A percentile compares a stretch with the other conserved stretches of the same genome.
phyloP scores from a whole-genome alignment of 192 early-diverging fungal species.

The Coemansia sp. region DNA sequence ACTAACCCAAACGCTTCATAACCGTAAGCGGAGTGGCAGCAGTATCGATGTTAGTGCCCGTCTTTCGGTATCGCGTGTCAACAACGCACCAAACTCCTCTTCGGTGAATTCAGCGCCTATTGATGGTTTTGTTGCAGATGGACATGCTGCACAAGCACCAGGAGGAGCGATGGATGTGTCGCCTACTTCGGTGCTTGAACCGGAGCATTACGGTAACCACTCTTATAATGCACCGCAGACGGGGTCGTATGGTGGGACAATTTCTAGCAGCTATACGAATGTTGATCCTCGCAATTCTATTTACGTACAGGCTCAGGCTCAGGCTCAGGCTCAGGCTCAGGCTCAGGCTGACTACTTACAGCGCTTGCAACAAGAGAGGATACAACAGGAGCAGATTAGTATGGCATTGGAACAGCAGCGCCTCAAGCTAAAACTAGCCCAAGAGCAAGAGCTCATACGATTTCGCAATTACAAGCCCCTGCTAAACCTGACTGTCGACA shows the following conservation, averaged over 20 bases:
- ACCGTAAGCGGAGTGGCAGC: conserved; percentile 52
- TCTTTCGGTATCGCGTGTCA: conserved; percentile 31
- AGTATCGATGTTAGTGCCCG: conserved; percentile 34
- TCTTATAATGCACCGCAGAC: conserved; percentile 7
- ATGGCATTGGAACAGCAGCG: conserved; percentile 36
- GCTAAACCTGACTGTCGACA: conserved; percentile 57
- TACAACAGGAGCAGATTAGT: conserved; percentile 36
- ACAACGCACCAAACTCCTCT: conserved; percentile 22
- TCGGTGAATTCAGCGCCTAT: conserved; percentile 23
- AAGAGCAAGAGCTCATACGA: conserved; percentile 44
- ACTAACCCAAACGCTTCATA: conserved; percentile 51
- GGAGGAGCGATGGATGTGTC: background rate
- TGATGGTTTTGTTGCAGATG: conserved; percentile 41
- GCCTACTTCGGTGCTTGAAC: conserved; percentile 3
- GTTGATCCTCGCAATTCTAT: conserved; percentile 12
- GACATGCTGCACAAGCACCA: background rate
- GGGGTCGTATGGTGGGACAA: conserved; percentile 1
- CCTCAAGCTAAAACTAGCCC: conserved; percentile 24
- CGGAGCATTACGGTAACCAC: background rate
- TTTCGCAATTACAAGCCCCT: conserved; percentile 56
- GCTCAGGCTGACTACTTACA: conserved; percentile 37
- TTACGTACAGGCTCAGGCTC: conserved; percentile 12
- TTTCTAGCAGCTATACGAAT: conserved; percentile 9
- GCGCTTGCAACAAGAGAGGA: conserved; percentile 19
- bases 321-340: conserved; percentile 25